phyloP scores from a whole-genome alignment of 768 basidiomycete species.

The Fomitopsis pulvina region DNA sequence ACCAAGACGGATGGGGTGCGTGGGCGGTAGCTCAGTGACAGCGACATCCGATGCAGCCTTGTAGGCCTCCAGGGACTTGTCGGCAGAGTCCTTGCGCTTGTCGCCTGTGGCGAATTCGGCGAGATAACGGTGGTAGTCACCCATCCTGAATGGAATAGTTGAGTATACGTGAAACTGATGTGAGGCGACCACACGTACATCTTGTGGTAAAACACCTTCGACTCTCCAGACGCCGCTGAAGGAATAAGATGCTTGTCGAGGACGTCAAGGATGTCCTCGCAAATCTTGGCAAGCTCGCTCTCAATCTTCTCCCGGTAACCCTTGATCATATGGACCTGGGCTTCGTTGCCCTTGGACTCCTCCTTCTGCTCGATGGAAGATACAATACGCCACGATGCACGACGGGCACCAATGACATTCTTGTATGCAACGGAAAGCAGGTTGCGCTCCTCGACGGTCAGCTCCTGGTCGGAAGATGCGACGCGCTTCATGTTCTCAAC shows the following conservation, averaged over 20 bases:
- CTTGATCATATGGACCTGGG: conserved; percentile 96
- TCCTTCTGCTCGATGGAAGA: conserved; percentile 99
- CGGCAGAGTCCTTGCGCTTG: conserved; percentile 94
- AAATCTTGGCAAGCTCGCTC: conserved; percentile 93
- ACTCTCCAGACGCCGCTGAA: conserved; percentile 93
- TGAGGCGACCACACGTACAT: conserved; percentile 50
- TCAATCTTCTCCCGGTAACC: conserved; percentile 98
- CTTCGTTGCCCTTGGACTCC: conserved; percentile 96
- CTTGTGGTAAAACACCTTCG: conserved; percentile 99
- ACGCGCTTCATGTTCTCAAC: conserved; percentile 99
- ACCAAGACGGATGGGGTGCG: conserved; percentile 97
- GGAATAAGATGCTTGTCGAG: conserved; percentile 98
- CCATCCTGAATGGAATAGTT: conserved; percentile 63
- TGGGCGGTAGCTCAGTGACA: conserved; percentile 89
- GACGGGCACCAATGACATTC: conserved; percentile 98
- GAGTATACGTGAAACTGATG: conserved; percentile 13
- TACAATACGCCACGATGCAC: conserved; percentile 96
- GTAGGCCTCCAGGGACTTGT: conserved; percentile 96
- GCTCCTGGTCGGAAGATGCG: conserved; percentile 95
- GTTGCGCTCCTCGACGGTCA: conserved; percentile 98
- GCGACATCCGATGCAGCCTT: conserved; percentile 98
- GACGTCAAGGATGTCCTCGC: conserved; percentile 96
- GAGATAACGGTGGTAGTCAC: conserved; percentile 98
- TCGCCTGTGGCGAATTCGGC: conserved; percentile 98
- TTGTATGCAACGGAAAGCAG: conserved; percentile 98